Conservation (phyloP, 225 moss, liverwort and hornwort genomes). For the Polytrichum formosum region DNA sequence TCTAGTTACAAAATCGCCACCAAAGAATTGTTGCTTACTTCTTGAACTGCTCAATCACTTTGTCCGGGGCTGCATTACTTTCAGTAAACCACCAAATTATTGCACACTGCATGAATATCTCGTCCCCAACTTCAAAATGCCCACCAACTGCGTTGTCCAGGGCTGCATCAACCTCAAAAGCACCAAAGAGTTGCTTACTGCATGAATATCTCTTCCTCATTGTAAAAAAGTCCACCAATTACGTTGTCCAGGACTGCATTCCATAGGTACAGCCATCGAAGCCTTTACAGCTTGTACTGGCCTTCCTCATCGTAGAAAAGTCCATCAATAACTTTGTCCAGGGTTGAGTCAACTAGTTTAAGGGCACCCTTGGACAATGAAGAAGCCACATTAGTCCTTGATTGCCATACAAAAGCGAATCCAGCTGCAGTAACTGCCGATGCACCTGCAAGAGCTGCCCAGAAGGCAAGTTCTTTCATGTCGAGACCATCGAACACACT, state of each 20-base stretch:
- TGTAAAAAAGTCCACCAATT: slow-evolving; percentile 88
- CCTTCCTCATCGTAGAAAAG: slow-evolving; percentile 88
- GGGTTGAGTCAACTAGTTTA: slow-evolving; percentile 76
- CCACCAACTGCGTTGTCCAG: too few species aligned
- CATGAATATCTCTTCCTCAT: slow-evolving; percentile 47
- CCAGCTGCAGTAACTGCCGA: slow-evolving; percentile 75
- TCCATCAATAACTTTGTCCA: slow-evolving; percentile 90
- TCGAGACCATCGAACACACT: slow-evolving; percentile 87
- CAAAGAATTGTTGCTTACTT: too few species aligned
- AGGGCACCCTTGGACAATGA: slow-evolving; percentile 76
- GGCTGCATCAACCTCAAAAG: too few species aligned
- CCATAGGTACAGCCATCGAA: too few species aligned
- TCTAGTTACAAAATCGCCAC: neutral
- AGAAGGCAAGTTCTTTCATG: slow-evolving; percentile 50
- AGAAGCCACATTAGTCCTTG: slow-evolving; percentile 68
- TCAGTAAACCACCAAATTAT: too few species aligned
- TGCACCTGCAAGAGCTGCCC: slow-evolving; percentile 64
- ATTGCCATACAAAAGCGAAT: slow-evolving; percentile 90
- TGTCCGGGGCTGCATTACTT: too few species aligned
- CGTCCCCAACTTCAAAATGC: neutral
- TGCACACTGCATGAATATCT: slow-evolving; percentile 30
- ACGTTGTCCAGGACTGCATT: slow-evolving; percentile 70
- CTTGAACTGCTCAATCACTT: neutral
- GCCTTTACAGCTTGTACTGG: too few species aligned
- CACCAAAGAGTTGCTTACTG: slow-evolving; percentile 12